phyloP scores from a whole-genome alignment of 1,139 yeast genomes.

The Magnusiomyces paraingens region DNA sequence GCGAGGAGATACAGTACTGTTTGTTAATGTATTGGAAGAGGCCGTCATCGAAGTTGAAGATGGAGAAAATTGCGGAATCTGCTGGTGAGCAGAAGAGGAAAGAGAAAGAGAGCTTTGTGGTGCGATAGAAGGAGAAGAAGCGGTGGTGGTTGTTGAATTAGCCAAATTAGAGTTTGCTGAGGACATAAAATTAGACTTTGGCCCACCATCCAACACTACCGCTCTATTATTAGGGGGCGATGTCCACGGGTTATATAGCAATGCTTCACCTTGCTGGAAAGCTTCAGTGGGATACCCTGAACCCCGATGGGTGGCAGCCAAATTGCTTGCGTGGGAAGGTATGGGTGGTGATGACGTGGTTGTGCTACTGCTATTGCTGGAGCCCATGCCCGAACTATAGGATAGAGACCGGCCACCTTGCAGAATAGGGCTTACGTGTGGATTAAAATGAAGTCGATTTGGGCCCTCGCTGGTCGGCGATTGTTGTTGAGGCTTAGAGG shows the following conservation, averaged over 20 bases:
- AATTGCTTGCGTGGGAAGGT: background rate
- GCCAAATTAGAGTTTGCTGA: background rate
- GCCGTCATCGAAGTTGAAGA: background rate
- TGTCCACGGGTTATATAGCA: background rate
- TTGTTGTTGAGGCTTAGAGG: constrained; percentile 12
- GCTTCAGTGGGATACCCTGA: no score
- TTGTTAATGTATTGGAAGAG: background rate
- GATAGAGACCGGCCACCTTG: background rate
- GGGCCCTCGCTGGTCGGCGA: constrained; percentile 4
- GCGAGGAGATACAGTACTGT: background rate
- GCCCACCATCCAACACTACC: background rate
- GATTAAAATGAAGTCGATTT: constrained; percentile 4
- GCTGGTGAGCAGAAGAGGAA: no score
- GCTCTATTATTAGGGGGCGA: background rate
- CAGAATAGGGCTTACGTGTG: background rate
- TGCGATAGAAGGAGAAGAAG: constrained; percentile 2
- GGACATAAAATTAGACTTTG: background rate
- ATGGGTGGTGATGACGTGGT: background rate
- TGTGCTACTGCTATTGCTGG: no score
- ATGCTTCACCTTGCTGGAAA: no score
- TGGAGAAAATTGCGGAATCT: no score
- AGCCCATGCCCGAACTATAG: background rate
- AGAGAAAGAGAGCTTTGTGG: no score
- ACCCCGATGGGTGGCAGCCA: no score
- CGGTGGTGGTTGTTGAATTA: background rate